These are phyloP conservation scores for Suhomyces sp. DNA, from an alignment of 805 yeast genomes.

Conservation along the genomic window DNA sequence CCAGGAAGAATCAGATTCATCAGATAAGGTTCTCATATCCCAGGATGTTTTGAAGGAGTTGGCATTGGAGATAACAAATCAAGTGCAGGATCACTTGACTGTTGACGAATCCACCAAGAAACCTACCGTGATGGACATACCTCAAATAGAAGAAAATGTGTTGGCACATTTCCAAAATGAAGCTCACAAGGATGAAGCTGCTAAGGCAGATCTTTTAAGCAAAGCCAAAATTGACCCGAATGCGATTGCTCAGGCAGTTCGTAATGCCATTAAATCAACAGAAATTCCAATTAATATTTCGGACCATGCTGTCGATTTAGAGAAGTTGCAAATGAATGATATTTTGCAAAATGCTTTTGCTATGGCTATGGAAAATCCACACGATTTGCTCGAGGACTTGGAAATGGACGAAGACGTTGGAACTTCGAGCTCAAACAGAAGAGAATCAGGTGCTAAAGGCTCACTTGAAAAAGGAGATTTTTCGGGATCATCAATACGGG, in stretches of 20 bases:
- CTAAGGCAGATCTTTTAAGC: neutral
- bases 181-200: constrained; percentile 25
- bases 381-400: constrained; percentile 39
- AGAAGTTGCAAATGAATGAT: constrained; percentile 58
- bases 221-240: constrained; percentile 1
- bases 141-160: constrained; percentile 36
- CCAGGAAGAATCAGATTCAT: constrained; percentile 8
- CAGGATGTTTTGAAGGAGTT: constrained; percentile 28
- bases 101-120: constrained; percentile 15
- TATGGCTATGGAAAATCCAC: constrained; percentile 70
- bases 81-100: constrained; percentile 27
- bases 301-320: constrained; percentile 47
- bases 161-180: constrained; percentile 37
- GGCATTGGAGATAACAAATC: constrained; percentile 30
- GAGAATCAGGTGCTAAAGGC: neutral
- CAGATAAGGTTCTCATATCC: constrained; percentile 12
- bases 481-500: no score
- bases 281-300: neutral
- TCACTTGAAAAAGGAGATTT: neutral
- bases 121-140: constrained; percentile 19
- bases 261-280: constrained; percentile 2
- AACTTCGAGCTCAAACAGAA: neutral
- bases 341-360: constrained; percentile 76
- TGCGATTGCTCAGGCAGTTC: constrained; percentile 5
- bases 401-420: constrained; percentile 25